Percentiles rank a stretch among this genome's conserved stretches.
Evolutionary conservation across 495 filamentous ascomycete genomes (phyloP).

Genomic region (Trichoderma virens): DNA sequence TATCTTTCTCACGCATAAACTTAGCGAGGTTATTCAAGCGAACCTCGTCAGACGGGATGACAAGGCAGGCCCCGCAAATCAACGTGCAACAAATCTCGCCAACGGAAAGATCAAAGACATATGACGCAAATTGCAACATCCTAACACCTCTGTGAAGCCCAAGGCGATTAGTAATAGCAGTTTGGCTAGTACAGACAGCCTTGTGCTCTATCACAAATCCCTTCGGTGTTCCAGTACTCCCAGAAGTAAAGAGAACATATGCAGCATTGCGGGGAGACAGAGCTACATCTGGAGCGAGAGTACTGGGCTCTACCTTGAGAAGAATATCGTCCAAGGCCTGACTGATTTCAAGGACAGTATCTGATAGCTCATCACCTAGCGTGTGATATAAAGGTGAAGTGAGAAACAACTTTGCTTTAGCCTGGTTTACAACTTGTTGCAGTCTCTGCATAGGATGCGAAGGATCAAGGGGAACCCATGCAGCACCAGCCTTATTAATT

Average conservation of each 20-base stretch:
- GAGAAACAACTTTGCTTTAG: neutral
- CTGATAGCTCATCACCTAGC: neutral
- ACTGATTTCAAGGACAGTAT: neutral
- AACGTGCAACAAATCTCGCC: constrained; percentile 59
- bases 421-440: constrained; percentile 3
- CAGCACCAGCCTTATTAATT: constrained; percentile 51
- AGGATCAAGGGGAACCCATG: constrained; percentile 50
- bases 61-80: constrained; percentile 45
- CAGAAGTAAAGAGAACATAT: constrained; percentile 50
- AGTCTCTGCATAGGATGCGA: constrained; percentile 44
- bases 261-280: constrained; percentile 39
- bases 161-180: constrained; percentile 32
- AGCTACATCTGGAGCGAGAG: constrained; percentile 21
- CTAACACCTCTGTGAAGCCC: constrained; percentile 31
- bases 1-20: constrained; percentile 36
- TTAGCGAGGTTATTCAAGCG: constrained; percentile 27
- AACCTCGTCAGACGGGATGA: constrained; percentile 39
- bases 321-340: neutral
- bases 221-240: constrained; percentile 45
- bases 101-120: constrained; percentile 60
- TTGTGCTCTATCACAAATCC: constrained; percentile 35
- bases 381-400: neutral
- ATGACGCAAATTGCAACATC: constrained; percentile 60
- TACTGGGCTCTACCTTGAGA: neutral
- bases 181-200: constrained; percentile 21